phyloP scores from a whole-genome alignment of 1,284 basidiomycete species.

The Peniophora sp. region DNA sequence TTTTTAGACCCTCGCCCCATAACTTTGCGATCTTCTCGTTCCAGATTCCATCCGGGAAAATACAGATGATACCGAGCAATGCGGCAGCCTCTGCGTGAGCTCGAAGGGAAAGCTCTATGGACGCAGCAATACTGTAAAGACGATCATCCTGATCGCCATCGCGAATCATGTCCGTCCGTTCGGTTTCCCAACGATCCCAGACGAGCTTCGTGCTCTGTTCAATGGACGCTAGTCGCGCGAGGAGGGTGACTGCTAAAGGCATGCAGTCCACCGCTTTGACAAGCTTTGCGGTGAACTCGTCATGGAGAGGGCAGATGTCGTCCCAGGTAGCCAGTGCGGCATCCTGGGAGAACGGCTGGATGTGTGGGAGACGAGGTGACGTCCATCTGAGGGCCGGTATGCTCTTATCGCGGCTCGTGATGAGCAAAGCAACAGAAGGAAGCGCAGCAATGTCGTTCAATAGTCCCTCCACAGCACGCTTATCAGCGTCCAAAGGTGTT shows the following conservation, averaged over 20 bases:
- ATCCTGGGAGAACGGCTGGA: not conserved
- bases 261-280: not conserved
- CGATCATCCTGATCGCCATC: not conserved
- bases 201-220: not conserved
- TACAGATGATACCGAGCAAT: not conserved
- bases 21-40: not conserved
- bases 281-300: not conserved
- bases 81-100: not conserved
- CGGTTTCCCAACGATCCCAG: not conserved
- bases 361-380: not conserved
- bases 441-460: not conserved
- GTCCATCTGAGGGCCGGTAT: not conserved
- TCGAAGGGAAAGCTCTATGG: not conserved
- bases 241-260: not conserved
- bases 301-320: not conserved
- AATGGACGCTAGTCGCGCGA: not conserved
- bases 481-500: slow-evolving; percentile 17
- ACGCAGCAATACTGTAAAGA: not conserved
- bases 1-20: not conserved
- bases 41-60: not conserved
- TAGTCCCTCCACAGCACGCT: not conserved
- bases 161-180: not conserved
- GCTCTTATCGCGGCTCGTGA: slow-evolving; percentile 1
- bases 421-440: not conserved
- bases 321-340: not conserved